Conservation (phyloP, 352 stramenopile genomes). For the Peronospora tabacina region DNA sequence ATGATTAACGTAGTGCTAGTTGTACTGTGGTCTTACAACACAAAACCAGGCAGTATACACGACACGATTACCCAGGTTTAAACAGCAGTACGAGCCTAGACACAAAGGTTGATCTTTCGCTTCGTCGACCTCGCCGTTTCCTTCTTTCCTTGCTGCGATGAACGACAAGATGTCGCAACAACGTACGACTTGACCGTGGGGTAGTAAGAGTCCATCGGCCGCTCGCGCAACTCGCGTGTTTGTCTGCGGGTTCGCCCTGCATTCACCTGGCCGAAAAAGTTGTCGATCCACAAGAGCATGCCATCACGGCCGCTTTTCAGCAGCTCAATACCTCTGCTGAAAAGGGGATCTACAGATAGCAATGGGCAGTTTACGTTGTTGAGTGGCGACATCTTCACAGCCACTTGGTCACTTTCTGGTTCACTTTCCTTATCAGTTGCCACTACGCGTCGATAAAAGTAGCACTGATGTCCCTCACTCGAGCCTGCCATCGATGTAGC, state of each 20-base stretch:
- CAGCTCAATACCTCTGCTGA: conserved; percentile 69
- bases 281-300: conserved; percentile 63
- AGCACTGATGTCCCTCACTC: conserved; percentile 93
- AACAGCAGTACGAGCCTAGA: conserved; percentile 10
- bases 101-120: conserved; percentile 25
- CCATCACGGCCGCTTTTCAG: conserved; percentile 65
- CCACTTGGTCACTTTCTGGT: conserved; percentile 14
- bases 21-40: conserved; percentile 11
- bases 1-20: conserved; percentile 18
- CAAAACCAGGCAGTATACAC: conserved; percentile 8
- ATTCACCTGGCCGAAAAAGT: conserved; percentile 60
- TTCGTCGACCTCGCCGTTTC: conserved; percentile 17
- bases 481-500: conserved; percentile 93
- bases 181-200: conserved; percentile 52
- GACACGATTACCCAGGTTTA: conserved; percentile 7
- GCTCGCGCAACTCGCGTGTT: conserved; percentile 46
- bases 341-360: conserved; percentile 69
- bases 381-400: conserved; percentile 15
- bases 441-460: conserved; percentile 87
- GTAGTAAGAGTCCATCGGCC: conserved; percentile 73
- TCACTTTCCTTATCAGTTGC: conserved; percentile 18
- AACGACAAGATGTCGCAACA: conserved; percentile 10
- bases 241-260: conserved; percentile 64
- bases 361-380: conserved; percentile 18
- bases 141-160: conserved; percentile 18